These are phyloP conservation scores for Fusarium longipes DNA, from an alignment of 2,329 filamentous ascomycete species.

Conservation along the genomic window DNA sequence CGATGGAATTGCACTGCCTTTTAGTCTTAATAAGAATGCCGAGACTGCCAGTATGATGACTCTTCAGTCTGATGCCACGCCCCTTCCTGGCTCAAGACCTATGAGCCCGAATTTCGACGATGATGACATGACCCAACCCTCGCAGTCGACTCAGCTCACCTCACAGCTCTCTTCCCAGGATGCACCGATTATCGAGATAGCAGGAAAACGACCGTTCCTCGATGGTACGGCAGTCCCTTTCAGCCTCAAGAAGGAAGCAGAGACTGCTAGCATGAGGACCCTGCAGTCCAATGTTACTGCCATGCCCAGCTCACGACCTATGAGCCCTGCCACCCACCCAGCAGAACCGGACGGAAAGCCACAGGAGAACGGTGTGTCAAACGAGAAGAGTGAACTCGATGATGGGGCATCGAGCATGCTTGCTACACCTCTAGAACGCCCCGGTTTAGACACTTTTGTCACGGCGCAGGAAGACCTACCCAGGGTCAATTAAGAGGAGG, in stretches of 20 bases:
- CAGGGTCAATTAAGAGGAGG: slow-evolving; percentile 39
- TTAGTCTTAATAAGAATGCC: slow-evolving; percentile 72
- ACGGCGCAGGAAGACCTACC: slow-evolving; percentile 63
- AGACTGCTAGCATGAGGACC: slow-evolving; percentile 78
- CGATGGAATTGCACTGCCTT: slow-evolving; percentile 77
- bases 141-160: slow-evolving; percentile 32
- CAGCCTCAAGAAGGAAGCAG: slow-evolving; percentile 71
- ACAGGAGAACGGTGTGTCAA: neutral
- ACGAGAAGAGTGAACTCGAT: slow-evolving; percentile 13
- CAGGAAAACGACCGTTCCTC: slow-evolving; percentile 72
- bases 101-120: slow-evolving; percentile 46
- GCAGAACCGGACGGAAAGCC: neutral
- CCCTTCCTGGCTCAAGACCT: slow-evolving; percentile 48
- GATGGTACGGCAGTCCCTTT: slow-evolving; percentile 80
- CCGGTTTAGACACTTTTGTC: slow-evolving; percentile 64
- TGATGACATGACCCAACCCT: slow-evolving; percentile 26
- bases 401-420: slow-evolving; percentile 6
- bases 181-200: slow-evolving; percentile 60
- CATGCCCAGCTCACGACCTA: slow-evolving; percentile 48
- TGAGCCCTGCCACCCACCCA: slow-evolving; percentile 45
- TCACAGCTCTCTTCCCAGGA: slow-evolving; percentile 33
- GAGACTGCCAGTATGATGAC: slow-evolving; percentile 79
- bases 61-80: slow-evolving; percentile 59
- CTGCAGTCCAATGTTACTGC: slow-evolving; percentile 59
- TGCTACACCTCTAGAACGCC: slow-evolving; percentile 45